These are phyloP conservation scores for Solanum peruvianum DNA, from an alignment of 257 asterid genomes.

Conservation along the genomic window DNA sequence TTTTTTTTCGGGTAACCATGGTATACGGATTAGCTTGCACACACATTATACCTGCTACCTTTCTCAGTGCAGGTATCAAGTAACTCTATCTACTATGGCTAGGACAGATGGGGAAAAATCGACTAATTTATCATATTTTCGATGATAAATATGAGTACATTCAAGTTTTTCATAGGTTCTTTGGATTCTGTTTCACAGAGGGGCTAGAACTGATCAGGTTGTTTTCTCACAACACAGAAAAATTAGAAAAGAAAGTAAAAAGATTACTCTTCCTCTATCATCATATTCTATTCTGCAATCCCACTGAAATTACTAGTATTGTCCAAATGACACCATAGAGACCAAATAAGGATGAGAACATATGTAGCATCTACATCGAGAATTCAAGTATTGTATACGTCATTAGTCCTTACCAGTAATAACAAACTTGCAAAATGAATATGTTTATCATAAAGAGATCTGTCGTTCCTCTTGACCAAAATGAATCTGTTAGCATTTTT, in stretches of 20 bases:
- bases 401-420: background rate
- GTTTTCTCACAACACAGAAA: background rate
- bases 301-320: background rate
- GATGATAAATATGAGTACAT: background rate
- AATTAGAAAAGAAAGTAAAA: background rate
- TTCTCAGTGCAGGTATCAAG: background rate
- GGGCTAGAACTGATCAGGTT: background rate
- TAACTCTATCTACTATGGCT: background rate
- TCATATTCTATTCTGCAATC: background rate
- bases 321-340: background rate
- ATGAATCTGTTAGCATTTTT: background rate
- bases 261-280: background rate
- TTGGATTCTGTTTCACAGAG: background rate
- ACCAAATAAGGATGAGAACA: background rate
- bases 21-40: background rate
- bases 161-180: background rate
- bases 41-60: background rate
- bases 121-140: background rate
- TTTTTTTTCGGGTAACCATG: background rate
- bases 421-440: background rate
- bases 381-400: background rate
- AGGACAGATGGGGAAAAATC: fast-evolving
- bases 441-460: background rate
- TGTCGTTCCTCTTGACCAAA: background rate
- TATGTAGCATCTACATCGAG: background rate